phyloP scores from a whole-genome alignment of 2,329 filamentous ascomycete species.

The Elsinoe arachidis region DNA sequence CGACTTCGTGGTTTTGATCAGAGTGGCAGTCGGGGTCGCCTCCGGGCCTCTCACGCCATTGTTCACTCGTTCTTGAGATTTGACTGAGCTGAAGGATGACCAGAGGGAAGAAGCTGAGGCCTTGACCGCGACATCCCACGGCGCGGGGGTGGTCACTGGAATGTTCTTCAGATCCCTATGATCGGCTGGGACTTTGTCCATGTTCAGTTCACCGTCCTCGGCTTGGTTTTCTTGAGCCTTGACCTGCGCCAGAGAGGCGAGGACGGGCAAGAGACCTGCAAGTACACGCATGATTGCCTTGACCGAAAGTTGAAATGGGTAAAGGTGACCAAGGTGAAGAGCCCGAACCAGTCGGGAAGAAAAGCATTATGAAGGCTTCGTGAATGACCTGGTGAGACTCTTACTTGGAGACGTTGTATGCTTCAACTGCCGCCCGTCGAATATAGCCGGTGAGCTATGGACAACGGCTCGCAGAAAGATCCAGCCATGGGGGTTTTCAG shows the following conservation, averaged over 20 bases:
- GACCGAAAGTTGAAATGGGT: slow-evolving; percentile 1
- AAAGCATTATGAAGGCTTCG: slow-evolving; percentile 11
- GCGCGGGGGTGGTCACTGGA: background rate
- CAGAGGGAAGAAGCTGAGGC: background rate
- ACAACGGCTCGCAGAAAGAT: slow-evolving; percentile 6
- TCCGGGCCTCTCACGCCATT: background rate
- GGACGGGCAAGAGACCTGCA: slow-evolving; percentile 2
- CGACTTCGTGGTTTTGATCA: background rate
- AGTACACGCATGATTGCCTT: slow-evolving; percentile 12
- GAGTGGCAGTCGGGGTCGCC: background rate
- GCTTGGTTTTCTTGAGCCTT: background rate
- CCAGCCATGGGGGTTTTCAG: slow-evolving; percentile 5
- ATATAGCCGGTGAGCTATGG: slow-evolving; percentile 14
- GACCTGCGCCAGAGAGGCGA: slow-evolving; percentile 8
- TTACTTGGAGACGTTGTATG: slow-evolving; percentile 6
- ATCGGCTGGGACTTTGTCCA: slow-evolving; percentile 1
- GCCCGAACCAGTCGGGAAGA: background rate
- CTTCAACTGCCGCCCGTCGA: slow-evolving; percentile 6
- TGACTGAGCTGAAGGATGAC: slow-evolving; percentile 1
- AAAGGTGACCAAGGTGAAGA: slow-evolving; percentile 11
- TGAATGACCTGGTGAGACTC: slow-evolving; percentile 7
- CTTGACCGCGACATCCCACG: too few relatives aligned
- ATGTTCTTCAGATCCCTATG: background rate
- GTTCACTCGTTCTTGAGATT: background rate
- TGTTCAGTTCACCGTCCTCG: background rate